Percentiles rank a stretch among this genome's conserved stretches.
phyloP scores from a whole-genome alignment of 805 yeast genomes.

The Schwanniomyces yamadae region DNA sequence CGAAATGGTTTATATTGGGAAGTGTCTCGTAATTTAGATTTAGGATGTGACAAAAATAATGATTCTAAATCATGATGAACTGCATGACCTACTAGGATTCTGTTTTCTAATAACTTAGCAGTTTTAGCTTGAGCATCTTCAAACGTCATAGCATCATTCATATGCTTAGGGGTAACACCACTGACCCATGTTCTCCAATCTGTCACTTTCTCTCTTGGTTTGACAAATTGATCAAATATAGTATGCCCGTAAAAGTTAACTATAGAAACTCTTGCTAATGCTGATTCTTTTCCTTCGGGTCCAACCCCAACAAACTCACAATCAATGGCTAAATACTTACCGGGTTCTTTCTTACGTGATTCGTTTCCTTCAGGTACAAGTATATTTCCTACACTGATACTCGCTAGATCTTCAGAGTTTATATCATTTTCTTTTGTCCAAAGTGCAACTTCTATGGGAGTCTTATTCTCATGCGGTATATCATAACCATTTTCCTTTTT shows the following conservation, averaged over 20 bases:
- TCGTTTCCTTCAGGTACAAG: constrained; percentile 11
- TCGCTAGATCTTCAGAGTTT: constrained; percentile 11
- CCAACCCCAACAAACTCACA: constrained; percentile 96
- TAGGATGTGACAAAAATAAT: constrained; percentile 67
- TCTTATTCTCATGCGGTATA: not conserved
- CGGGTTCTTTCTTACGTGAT: constrained; percentile 46
- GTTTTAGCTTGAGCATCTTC: constrained; percentile 63
- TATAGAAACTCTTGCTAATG: constrained; percentile 81
- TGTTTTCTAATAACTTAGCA: constrained; percentile 49
- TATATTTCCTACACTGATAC: constrained; percentile 3
- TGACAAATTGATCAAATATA: constrained; percentile 70
- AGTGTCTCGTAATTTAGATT: constrained; percentile 67
- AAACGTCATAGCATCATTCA: constrained; percentile 66
- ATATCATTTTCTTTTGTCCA: constrained; percentile 27
- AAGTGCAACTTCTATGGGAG: constrained; percentile 20
- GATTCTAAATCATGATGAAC: constrained; percentile 74
- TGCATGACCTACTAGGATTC: constrained; percentile 81
- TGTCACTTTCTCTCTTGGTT: constrained; percentile 71
- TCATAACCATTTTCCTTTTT: not conserved
- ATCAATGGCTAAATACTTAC: constrained; percentile 79
- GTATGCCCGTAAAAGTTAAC: constrained; percentile 80
- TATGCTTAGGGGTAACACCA: constrained; percentile 72
- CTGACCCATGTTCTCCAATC: constrained; percentile 95
- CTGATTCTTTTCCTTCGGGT: constrained; percentile 64
- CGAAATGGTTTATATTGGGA: constrained; percentile 59